Conservation (phyloP, 352 stramenopile genomes). For the Salisapilia sapeloensis region DNA sequence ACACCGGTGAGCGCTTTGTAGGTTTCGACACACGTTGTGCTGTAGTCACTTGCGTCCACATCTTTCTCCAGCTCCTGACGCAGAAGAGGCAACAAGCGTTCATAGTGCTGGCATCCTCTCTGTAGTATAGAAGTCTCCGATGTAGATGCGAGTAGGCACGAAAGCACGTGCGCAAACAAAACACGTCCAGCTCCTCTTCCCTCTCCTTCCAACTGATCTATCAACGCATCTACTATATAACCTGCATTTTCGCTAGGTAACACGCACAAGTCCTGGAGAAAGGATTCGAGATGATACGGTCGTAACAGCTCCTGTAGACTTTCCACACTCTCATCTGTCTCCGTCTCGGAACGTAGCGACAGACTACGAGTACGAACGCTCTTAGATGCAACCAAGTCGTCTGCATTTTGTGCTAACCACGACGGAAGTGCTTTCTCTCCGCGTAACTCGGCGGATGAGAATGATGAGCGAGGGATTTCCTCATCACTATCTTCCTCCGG, state of each 20-base stretch:
- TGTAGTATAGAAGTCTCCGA: conserved; percentile 12
- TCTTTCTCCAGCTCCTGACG: conserved; percentile 22
- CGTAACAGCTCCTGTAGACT: conserved; percentile 28
- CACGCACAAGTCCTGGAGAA: conserved; percentile 36
- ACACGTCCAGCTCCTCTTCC: conserved; percentile 28
- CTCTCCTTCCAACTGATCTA: not conserved
- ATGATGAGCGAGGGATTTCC: too few species aligned
- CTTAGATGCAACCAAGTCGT: conserved; percentile 46
- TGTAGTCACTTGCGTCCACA: conserved; percentile 10
- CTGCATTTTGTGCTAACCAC: conserved; percentile 17
- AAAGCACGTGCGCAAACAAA: conserved; percentile 46
- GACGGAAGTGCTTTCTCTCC: too few species aligned
- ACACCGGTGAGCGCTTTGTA: too few species aligned
- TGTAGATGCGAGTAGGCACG: conserved; percentile 4
- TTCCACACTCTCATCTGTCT: too few species aligned
- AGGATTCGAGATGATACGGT: conserved; percentile 42
- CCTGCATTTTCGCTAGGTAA: too few species aligned
- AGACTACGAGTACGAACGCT: too few species aligned
- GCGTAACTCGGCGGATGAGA: too few species aligned
- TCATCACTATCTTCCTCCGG: not conserved
- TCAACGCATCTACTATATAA: too few species aligned
- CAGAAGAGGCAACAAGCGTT: conserved; percentile 18
- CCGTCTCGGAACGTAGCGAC: too few species aligned
- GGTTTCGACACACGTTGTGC: too few species aligned
- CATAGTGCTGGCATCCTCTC: conserved; percentile 31